Evolutionary conservation across 345 rosid species (phyloP).

Genomic region (Citrus trifoliata): DNA sequence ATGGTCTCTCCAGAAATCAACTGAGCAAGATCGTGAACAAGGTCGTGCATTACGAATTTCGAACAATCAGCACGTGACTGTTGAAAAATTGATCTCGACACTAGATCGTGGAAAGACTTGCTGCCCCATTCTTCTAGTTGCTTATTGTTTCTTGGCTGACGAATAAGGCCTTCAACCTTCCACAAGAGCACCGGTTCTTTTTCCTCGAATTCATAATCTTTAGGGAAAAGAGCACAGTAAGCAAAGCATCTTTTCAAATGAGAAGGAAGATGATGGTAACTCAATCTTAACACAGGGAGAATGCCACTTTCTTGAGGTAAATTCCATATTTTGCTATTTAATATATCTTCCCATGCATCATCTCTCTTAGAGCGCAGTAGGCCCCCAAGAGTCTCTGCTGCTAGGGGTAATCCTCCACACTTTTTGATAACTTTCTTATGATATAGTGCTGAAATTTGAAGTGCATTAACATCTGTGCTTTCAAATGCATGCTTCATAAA

Average conservation of each 20-base stretch:
- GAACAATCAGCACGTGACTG: neutral
- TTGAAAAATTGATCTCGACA: slow-evolving; percentile 14
- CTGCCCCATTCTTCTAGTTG: slow-evolving; percentile 9
- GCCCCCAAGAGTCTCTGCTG: slow-evolving; percentile 19
- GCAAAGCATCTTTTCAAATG: slow-evolving; percentile 15
- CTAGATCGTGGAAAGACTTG: neutral
- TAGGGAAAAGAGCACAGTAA: slow-evolving; percentile 17
- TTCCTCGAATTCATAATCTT: slow-evolving; percentile 16
- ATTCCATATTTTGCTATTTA: slow-evolving; percentile 1
- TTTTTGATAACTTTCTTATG: neutral
- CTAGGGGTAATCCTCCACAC: slow-evolving; percentile 21
- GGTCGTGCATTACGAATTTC: slow-evolving; percentile 14
- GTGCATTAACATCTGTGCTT: neutral
- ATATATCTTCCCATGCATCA: neutral
- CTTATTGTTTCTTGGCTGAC: neutral
- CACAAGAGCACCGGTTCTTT: slow-evolving; percentile 10
- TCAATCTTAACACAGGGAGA: neutral
- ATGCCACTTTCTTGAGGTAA: neutral
- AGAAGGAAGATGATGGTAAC: slow-evolving; percentile 2
- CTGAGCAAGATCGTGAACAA: slow-evolving; percentile 17
- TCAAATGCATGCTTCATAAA: slow-evolving; percentile 5
- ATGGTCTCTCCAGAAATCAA: neutral
- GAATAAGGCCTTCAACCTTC: slow-evolving; percentile 19
- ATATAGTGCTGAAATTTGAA: neutral
- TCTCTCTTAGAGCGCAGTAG: slow-evolving; percentile 2